Percentiles rank a stretch among this genome's conserved stretches.
Conservation (phyloP, 2,329 filamentous ascomycete genomes). For the Aureobasidium mangrovei region DNA sequence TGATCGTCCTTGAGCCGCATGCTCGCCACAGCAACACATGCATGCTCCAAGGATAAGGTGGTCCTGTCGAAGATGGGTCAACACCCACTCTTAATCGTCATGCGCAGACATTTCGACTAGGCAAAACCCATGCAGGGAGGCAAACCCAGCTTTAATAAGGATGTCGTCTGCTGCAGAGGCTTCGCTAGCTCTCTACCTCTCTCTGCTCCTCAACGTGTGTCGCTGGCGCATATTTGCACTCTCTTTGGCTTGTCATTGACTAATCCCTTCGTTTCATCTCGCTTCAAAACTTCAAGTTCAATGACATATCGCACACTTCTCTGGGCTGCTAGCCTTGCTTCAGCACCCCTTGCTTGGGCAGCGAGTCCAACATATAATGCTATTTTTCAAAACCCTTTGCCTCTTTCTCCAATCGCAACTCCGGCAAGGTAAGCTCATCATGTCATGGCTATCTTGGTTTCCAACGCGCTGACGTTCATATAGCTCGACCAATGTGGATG, state of each 20-base stretch:
- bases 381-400: constrained; percentile 15
- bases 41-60: constrained; percentile 5
- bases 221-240: neutral
- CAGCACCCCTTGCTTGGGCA: neutral
- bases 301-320: constrained; percentile 1
- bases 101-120: neutral
- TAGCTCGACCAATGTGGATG: constrained; percentile 14
- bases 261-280: neutral
- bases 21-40: constrained; percentile 8
- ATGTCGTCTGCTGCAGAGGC: neutral
- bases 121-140: constrained; percentile 4
- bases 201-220: neutral
- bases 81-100: neutral
- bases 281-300: neutral
- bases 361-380: constrained; percentile 15
- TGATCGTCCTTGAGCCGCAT: constrained; percentile 8
- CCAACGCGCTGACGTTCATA: neutral
- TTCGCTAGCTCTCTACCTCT: neutral
- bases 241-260: neutral
- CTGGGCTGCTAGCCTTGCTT: neutral
- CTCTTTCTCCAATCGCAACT: constrained; percentile 13
- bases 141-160: neutral
- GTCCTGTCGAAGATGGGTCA: neutral
- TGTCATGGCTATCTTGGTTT: neutral
- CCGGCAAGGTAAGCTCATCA: constrained; percentile 7